Conservation (phyloP, 352 stramenopile species). For the Phytopythium kandeliae region DNA sequence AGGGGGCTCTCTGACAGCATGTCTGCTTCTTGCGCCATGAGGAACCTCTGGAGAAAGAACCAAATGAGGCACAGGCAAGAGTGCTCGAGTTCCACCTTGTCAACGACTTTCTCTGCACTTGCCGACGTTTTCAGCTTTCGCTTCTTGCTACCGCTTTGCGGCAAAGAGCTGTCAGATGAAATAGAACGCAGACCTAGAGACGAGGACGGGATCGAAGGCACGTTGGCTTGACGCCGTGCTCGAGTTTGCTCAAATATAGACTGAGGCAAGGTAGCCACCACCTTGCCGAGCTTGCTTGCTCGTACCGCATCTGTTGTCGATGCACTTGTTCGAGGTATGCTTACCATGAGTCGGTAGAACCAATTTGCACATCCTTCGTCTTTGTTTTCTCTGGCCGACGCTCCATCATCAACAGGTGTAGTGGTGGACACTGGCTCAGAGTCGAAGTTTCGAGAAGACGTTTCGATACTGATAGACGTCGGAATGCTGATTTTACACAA, state of each 20-base stretch:
- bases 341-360: not conserved
- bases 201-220: constrained; percentile 17
- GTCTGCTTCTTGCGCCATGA: constrained; percentile 41
- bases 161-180: not conserved
- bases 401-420: too few species aligned
- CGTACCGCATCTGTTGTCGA: not conserved
- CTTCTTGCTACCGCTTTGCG: constrained; percentile 8
- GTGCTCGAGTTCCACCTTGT: not conserved
- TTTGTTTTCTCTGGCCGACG: too few species aligned
- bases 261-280: not conserved
- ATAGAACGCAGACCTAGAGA: not conserved
- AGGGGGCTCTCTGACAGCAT: constrained; percentile 11
- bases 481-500: not conserved
- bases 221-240: constrained; percentile 24
- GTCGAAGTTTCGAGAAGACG: not conserved
- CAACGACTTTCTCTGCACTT: constrained; percentile 18
- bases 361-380: not conserved
- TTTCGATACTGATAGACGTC: not conserved
- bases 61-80: constrained; percentile 21
- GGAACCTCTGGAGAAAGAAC: constrained; percentile 54
- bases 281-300: constrained; percentile 1
- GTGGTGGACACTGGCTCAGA: not conserved
- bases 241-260: constrained; percentile 18
- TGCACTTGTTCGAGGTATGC: not conserved
- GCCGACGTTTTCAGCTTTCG: not conserved